phyloP scores from a whole-genome alignment of 2,329 filamentous ascomycete species.

The Alternaria postmessia region DNA sequence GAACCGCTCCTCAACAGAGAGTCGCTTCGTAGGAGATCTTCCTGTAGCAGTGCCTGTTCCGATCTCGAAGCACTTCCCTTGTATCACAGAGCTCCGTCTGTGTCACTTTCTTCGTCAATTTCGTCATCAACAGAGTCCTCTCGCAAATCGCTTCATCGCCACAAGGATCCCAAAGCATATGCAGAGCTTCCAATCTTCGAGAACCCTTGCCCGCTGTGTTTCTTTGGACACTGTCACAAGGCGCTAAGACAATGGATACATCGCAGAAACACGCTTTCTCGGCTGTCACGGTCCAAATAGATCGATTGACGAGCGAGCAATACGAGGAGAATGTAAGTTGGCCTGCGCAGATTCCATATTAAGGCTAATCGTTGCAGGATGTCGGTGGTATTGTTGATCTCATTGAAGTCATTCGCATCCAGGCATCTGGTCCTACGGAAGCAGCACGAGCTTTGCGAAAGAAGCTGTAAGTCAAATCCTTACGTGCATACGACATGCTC shows the following conservation, averaged over 20 bases:
- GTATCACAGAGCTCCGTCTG: slow-evolving; percentile 8
- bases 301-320: slow-evolving; percentile 86
- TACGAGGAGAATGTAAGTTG: slow-evolving; percentile 76
- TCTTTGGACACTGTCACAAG: slow-evolving; percentile 34
- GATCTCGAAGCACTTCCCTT: slow-evolving; percentile 11
- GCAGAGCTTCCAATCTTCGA: slow-evolving; percentile 38
- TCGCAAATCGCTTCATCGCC: slow-evolving; percentile 32
- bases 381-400: slow-evolving; percentile 91
- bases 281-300: slow-evolving; percentile 90
- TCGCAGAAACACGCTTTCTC: slow-evolving; percentile 77
- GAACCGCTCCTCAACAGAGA: slow-evolving; percentile 22
- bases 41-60: slow-evolving; percentile 14
- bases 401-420: slow-evolving; percentile 91
- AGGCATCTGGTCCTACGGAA: slow-evolving; percentile 84
- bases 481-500: not conserved
- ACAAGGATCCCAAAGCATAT: slow-evolving; percentile 34
- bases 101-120: not conserved
- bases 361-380: slow-evolving; percentile 52
- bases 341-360: too few species aligned
- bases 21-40: slow-evolving; percentile 22
- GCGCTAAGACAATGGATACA: slow-evolving; percentile 36
- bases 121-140: slow-evolving; percentile 8
- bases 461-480: slow-evolving; percentile 72
- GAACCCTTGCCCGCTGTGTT: slow-evolving; percentile 40
- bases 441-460: slow-evolving; percentile 92